Percentiles rank a stretch among this genome's conserved stretches.
phyloP scores from a whole-genome alignment of 2,329 filamentous ascomycete genomes.

The Penicillium sp. region DNA sequence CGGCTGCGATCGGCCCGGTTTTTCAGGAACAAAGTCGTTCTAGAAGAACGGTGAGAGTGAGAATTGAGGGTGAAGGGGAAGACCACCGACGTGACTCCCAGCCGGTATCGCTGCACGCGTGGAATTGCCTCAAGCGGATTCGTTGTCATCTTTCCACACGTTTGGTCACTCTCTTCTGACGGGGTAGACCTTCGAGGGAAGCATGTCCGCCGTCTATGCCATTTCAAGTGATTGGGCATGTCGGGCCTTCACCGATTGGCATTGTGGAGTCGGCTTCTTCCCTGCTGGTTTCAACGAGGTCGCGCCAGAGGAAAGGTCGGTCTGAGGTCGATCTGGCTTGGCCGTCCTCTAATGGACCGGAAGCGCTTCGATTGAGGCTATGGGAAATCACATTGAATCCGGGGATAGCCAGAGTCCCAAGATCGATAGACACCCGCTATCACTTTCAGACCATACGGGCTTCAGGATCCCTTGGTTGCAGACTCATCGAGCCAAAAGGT shows the following conservation, averaged over 20 bases:
- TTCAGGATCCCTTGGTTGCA: too few species aligned
- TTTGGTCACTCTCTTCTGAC: conserved; percentile 12
- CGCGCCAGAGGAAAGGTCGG: conserved; percentile 6
- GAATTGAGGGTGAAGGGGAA: too few species aligned
- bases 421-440: too few species aligned
- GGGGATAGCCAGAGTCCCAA: too few species aligned
- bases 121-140: conserved; percentile 18
- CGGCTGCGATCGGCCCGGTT: conserved; percentile 18
- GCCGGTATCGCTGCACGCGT: conserved; percentile 10
- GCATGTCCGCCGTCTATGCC: too few species aligned
- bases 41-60: conserved; percentile 17
- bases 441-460: too few species aligned
- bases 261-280: conserved; percentile 10
- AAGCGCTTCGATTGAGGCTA: too few species aligned
- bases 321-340: background rate
- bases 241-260: conserved; percentile 1
- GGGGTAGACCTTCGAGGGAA: too few species aligned
- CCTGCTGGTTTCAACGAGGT: too few species aligned
- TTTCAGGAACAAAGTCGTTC: conserved; percentile 20
- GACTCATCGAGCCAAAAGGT: too few species aligned
- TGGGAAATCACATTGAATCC: too few species aligned
- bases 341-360: too few species aligned
- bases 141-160: conserved; percentile 15
- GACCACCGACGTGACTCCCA: background rate
- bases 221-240: background rate